Base-by-base conservation (phyloP, 768 basidiomycete species). In the Pleurotus eryngii region DNA sequence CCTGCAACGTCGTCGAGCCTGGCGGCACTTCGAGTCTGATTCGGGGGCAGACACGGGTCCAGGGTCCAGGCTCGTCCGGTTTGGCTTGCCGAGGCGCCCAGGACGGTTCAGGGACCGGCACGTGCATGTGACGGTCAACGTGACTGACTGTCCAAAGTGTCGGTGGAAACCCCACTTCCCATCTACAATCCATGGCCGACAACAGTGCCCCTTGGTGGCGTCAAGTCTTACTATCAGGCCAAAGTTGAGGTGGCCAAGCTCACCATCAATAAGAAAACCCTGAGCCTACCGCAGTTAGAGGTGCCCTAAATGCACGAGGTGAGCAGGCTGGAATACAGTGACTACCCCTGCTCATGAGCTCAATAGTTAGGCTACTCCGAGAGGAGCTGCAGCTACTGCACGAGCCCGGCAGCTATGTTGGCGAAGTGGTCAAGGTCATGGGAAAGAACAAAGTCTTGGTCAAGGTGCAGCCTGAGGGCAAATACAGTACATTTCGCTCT, bases 381-480 rank as follows among this genome's bases (percentile, higher is more conserved):
- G 96, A 98, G 70, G 96, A 96, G 72, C 76, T 98, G 3, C 94
- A 95, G 65, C 77, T 95, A 11, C 77, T 97, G 5, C 94, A 95
- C 61, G 96, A 98, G 67, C 95, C 96, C 0, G 96, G 95, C 22
- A 92, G 90, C 68, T 98, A 98, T 74, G 96, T 99, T 42, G 96
- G 96, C 5, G 96, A 98, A 73, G 86, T 98, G 9, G 89, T 98
- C 63, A 98, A 96, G 74, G 89, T 97, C 5, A 98, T 98, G 97
- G 94, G 95, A 55, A 97, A 98, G 88, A 98, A 87, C 72, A 97
- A 97, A 74, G 95, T 98, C 14, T 75, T 98, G 43, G 95, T 99
- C 61, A 98, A 98, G 71, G 94, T 98, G 4, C 95, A 98, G 70
- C 96, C 95, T 0, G 95, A 99, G 76, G 97, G 97, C 53, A 98